Base-by-base conservation (phyloP, 1,284 basidiomycete genomes). In the Tilletia setariae region DNA sequence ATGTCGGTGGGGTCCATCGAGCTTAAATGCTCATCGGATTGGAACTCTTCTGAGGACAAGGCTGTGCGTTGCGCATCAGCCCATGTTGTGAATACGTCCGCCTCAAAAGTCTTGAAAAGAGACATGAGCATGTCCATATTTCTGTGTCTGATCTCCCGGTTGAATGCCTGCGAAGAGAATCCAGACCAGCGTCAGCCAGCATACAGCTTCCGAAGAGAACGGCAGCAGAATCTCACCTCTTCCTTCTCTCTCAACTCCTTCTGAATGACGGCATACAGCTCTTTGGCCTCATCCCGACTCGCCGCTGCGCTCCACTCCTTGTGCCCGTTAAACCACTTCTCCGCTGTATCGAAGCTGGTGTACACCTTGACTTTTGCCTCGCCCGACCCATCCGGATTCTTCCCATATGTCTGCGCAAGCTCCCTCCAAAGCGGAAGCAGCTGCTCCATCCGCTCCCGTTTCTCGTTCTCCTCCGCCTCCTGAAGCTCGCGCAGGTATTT, bases 401-500 rank as follows among this genome's bases (percentile, higher is more conserved):
- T 65, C 3, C 61, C 47, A 35, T 61, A 35, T 7, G 25, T 30
- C 28, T 61, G 56, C 16, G 77, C 42, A 28, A 75, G 32, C 51
- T 70, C 68, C 9, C 70, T 65, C 63, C 74, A 72, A 2, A 63
- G 30, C 2, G 80, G 79, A 13, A 73, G 71, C 51, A 82, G 68
- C 66, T 66, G n/a, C 11, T 74, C 74, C 25, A 70, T 62, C 44
- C 74, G 64, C 21, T 67, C 72, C 9, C 67, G 67, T 1, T 70
- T 51, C 56, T 73, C 74, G 19, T 74, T 69, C 3, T 73, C 74
- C 46, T 82, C 79, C 46, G 72, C 63, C 25, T 66, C 63, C 21
- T 72, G 67, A 16, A 77, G 73, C 46, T 79, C 74, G n/a, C 77
- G 76, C 23, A 84, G 71, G 70, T 83, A 83, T 70, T 81, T 81